These are phyloP conservation scores for Puccinia horiana DNA, from an alignment of 1,284 basidiomycete species.

Conservation along the genomic window DNA sequence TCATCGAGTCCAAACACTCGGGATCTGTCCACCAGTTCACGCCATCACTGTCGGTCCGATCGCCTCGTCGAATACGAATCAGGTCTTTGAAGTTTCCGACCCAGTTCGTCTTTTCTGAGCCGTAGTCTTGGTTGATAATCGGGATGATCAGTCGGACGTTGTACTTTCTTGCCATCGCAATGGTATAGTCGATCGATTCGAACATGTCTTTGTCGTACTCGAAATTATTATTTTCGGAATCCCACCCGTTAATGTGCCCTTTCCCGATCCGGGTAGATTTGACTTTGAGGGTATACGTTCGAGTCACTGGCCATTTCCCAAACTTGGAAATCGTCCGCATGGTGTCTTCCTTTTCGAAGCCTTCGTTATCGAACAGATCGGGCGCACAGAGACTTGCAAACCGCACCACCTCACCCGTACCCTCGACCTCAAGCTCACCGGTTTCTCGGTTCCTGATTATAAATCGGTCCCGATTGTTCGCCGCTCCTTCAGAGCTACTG, in stretches of 20 bases:
- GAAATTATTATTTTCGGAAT: constrained; percentile 37
- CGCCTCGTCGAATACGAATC: constrained; percentile 30
- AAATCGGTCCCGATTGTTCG: constrained; percentile 31
- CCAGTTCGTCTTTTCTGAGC: constrained; percentile 49
- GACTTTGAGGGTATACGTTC: constrained; percentile 48
- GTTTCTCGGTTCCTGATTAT: constrained; percentile 34
- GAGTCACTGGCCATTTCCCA: constrained; percentile 48
- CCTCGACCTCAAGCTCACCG: constrained; percentile 41
- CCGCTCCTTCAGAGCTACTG: constrained; percentile 5
- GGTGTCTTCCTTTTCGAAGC: constrained; percentile 48
- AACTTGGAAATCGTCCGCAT: constrained; percentile 46
- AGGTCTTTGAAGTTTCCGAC: constrained; percentile 48
- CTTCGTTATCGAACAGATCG: constrained; percentile 47
- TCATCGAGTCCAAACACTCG: constrained; percentile 50
- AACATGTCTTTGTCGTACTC: constrained; percentile 48
- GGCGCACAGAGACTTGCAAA: constrained; percentile 48
- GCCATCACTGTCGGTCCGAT: constrained; percentile 8
- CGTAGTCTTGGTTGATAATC: constrained; percentile 49
- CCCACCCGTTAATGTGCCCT: constrained; percentile 49
- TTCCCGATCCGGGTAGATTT: constrained; percentile 36
- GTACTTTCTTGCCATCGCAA: constrained; percentile 38
- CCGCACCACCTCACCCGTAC: constrained; percentile 30
- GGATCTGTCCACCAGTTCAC: constrained; percentile 44
- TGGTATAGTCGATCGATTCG: constrained; percentile 46
- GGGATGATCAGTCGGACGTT: constrained; percentile 49